phyloP scores from a whole-genome alignment of 352 stramenopile species.

The Pythium dissimile region DNA sequence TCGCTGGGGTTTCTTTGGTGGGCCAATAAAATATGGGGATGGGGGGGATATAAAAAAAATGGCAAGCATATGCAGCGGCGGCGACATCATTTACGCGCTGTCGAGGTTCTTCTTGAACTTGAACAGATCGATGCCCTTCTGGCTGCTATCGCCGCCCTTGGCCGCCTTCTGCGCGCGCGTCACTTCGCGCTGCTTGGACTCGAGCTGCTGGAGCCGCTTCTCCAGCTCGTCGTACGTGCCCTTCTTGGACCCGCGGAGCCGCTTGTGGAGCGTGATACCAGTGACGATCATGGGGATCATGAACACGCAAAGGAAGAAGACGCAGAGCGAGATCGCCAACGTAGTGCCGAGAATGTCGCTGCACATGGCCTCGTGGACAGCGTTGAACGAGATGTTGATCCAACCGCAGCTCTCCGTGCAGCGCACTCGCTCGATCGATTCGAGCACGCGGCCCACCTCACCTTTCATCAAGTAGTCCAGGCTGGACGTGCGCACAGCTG shows the following conservation, averaged over 20 bases:
- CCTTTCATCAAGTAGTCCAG: conserved; percentile 47
- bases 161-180: conserved; percentile 40
- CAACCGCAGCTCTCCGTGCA: conserved; percentile 78
- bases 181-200: conserved; percentile 31
- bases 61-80: background rate
- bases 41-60: background rate
- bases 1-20: background rate
- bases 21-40: too few relatives aligned
- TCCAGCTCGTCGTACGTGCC: conserved; percentile 79
- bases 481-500: conserved; percentile 33
- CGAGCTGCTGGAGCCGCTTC: conserved; percentile 59
- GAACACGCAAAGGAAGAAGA: conserved; percentile 74
- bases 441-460: conserved; percentile 47
- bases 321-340: conserved; percentile 71
- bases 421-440: conserved; percentile 52
- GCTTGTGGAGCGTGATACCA: conserved; percentile 73
- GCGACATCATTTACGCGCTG: conserved; percentile 23
- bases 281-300: conserved; percentile 71
- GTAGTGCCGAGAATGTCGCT: conserved; percentile 73
- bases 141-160: conserved; percentile 6
- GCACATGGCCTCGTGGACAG: conserved; percentile 70
- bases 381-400: conserved; percentile 81
- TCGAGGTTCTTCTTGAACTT: conserved; percentile 47
- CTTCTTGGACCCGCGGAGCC: conserved; percentile 69
- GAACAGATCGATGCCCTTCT: conserved; percentile 40